These are phyloP conservation scores for Fusarium udum DNA, from an alignment of 2,329 filamentous ascomycete genomes.

Conservation along the genomic window DNA sequence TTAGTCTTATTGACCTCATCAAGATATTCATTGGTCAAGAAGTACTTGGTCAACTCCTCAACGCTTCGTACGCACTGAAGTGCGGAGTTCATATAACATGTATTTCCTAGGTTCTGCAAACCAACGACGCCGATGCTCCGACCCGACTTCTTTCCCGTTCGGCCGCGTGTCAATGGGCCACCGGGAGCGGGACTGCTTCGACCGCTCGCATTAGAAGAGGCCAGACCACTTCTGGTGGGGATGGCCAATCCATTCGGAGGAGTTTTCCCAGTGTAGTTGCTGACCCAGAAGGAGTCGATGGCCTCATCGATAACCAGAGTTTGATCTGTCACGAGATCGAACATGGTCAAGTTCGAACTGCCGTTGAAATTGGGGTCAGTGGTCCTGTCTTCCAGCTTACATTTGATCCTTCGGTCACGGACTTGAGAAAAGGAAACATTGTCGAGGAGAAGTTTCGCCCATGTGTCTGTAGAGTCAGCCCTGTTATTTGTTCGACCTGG, in stretches of 20 bases:
- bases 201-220: constrained; percentile 60
- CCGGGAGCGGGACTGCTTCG: constrained; percentile 73
- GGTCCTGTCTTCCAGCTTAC: constrained; percentile 68
- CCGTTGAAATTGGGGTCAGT: constrained; percentile 82
- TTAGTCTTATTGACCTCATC: constrained; percentile 87
- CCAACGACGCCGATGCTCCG: constrained; percentile 81
- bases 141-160: constrained; percentile 74
- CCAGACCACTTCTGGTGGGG: constrained; percentile 44
- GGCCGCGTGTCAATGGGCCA: constrained; percentile 74
- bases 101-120: constrained; percentile 91
- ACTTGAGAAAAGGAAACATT: constrained; percentile 63
- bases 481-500: constrained; percentile 45
- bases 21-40: constrained; percentile 78
- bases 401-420: constrained; percentile 38
- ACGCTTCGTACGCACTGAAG: constrained; percentile 94
- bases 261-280: constrained; percentile 54
- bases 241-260: constrained; percentile 51
- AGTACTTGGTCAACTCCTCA: constrained; percentile 92
- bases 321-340: constrained; percentile 76
- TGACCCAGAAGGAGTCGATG: constrained; percentile 64
- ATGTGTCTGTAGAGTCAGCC: constrained; percentile 45
- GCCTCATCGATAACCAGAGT: constrained; percentile 87
- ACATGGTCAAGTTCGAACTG: constrained; percentile 68
- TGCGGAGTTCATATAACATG: constrained; percentile 99
- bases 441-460: constrained; percentile 56